These are phyloP conservation scores for Geotrichum siamense DNA, from an alignment of 1,139 yeast genomes.

Conservation along the genomic window DNA sequence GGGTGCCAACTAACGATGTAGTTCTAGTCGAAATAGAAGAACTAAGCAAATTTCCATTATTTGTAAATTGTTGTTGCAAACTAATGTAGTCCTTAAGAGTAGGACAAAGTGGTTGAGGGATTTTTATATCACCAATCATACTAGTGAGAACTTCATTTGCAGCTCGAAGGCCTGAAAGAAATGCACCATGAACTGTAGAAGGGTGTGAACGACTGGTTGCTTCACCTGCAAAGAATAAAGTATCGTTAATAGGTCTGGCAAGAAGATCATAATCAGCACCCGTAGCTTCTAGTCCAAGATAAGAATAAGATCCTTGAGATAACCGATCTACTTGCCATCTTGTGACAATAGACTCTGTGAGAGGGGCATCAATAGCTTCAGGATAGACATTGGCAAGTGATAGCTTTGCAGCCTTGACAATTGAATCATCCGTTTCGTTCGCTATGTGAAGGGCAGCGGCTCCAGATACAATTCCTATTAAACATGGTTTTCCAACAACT, in stretches of 20 bases:
- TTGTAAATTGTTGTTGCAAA: slow-evolving; percentile 5
- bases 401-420: slow-evolving; percentile 33
- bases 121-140: slow-evolving; percentile 36
- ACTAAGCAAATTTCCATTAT: background rate
- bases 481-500: slow-evolving; percentile 34
- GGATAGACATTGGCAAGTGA: slow-evolving; percentile 30
- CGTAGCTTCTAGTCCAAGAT: slow-evolving; percentile 39
- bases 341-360: slow-evolving; percentile 37
- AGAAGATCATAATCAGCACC: slow-evolving; percentile 40
- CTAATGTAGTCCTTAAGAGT: slow-evolving; percentile 20
- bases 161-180: slow-evolving; percentile 38
- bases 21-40: background rate
- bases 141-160: slow-evolving; percentile 38
- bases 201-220: slow-evolving; percentile 40
- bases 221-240: slow-evolving; percentile 40
- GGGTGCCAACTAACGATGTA: background rate
- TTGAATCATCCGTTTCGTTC: slow-evolving; percentile 30
- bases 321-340: slow-evolving; percentile 40
- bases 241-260: slow-evolving; percentile 35
- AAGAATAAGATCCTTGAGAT: slow-evolving; percentile 38
- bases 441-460: slow-evolving; percentile 34
- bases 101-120: slow-evolving; percentile 36
- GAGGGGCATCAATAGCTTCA: slow-evolving; percentile 21
- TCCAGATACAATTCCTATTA: slow-evolving; percentile 38
- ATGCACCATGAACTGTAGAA: slow-evolving; percentile 42